A percentile compares a stretch with the other conserved stretches of the same genome.
These are phyloP conservation scores for Crassisporium funariophilum DNA, from an alignment of 768 basidiomycete species.

Conservation along the genomic window DNA sequence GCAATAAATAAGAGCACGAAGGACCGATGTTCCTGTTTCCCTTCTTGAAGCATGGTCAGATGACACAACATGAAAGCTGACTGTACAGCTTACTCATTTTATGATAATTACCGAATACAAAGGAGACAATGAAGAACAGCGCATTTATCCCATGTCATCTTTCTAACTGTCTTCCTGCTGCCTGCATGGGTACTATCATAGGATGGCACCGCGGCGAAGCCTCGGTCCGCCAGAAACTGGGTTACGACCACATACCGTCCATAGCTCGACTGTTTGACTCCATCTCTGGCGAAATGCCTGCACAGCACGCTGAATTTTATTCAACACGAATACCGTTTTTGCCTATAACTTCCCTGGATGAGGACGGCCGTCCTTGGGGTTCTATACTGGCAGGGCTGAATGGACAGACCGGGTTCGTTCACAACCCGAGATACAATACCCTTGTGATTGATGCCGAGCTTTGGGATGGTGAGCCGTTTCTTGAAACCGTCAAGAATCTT, in stretches of 20 bases:
- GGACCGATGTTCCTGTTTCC: too few species aligned
- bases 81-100: too few species aligned
- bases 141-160: too few species aligned
- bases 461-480: slow-evolving; percentile 60
- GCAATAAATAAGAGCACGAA: too few species aligned
- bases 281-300: slow-evolving; percentile 50
- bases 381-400: slow-evolving; percentile 50
- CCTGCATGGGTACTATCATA: slow-evolving; percentile 30
- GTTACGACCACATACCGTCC: slow-evolving; percentile 37
- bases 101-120: too few species aligned
- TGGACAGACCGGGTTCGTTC: slow-evolving; percentile 50
- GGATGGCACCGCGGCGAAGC: slow-evolving; percentile 59
- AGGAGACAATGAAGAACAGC: too few species aligned
- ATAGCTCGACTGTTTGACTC: slow-evolving; percentile 33
- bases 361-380: slow-evolving; percentile 55
- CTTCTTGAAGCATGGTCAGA: too few species aligned
- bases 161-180: neutral
- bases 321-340: slow-evolving; percentile 53
- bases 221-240: slow-evolving; percentile 49
- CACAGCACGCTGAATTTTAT: slow-evolving; percentile 53
- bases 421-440: slow-evolving; percentile 34
- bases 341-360: slow-evolving; percentile 58
- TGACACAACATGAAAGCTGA: too few species aligned
- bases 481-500: slow-evolving; percentile 32
- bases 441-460: slow-evolving; percentile 41